Conservation (phyloP, 2,329 filamentous ascomycete genomes). For the Colletotrichum sp. region DNA sequence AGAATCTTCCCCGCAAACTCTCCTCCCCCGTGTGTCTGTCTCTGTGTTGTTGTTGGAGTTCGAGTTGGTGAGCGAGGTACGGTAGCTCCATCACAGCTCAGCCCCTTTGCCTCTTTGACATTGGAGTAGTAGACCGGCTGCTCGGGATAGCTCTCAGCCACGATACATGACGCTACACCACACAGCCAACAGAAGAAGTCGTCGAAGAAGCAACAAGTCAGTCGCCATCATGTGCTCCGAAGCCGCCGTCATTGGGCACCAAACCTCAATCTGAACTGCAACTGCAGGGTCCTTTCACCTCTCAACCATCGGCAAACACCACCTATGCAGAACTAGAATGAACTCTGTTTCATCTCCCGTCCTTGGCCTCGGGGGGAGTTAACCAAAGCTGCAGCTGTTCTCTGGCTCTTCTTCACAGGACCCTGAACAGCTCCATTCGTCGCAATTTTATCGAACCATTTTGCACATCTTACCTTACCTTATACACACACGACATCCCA, state of each 20-base stretch:
- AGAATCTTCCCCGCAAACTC: background rate
- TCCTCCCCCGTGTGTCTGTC: background rate
- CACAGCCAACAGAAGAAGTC: background rate
- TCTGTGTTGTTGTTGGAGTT: background rate
- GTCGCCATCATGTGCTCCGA: background rate
- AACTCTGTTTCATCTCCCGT: slow-evolving; percentile 9
- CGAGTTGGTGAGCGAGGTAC: background rate
- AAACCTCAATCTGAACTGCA: background rate
- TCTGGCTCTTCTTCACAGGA: background rate
- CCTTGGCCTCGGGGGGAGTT: background rate
- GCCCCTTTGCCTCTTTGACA: background rate
- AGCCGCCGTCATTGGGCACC: background rate
- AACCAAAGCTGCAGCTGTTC: background rate
- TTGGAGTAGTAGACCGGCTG: background rate
- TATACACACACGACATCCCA: background rate
- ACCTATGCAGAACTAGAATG: background rate
- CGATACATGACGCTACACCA: background rate
- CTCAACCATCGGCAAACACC: background rate
- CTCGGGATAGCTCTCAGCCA: background rate
- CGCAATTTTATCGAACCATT: background rate
- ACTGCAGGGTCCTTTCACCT: background rate
- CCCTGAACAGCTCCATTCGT: background rate
- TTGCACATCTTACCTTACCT: background rate
- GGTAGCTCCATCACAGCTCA: background rate
- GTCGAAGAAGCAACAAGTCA: background rate